phyloP scores from a whole-genome alignment of 1,284 basidiomycete species.

The Rhodotorula sp. region DNA sequence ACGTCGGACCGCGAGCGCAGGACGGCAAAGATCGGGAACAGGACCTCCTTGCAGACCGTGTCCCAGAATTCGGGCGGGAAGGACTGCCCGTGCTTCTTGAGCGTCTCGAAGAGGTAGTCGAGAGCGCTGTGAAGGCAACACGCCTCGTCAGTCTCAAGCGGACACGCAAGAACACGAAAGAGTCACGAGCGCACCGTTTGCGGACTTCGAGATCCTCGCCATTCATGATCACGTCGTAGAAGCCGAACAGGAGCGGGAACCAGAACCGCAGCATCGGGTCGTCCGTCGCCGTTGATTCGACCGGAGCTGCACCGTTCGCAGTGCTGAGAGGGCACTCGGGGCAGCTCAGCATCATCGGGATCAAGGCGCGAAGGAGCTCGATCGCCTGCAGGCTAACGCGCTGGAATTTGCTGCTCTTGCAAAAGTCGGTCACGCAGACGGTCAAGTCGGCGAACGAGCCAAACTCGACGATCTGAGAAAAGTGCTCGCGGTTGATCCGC shows the following conservation, averaged over 20 bases:
- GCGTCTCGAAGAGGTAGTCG: conserved; percentile 89
- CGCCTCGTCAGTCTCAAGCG: no score
- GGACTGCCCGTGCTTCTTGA: conserved; percentile 82
- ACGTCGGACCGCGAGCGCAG: conserved; percentile 77
- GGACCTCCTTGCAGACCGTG: conserved; percentile 89
- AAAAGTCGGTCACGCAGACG: conserved; percentile 97
- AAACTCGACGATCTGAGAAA: conserved; percentile 82
- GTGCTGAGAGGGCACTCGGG: conserved; percentile 70
- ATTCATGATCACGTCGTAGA: conserved; percentile 99
- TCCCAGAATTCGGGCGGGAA: conserved; percentile 97
- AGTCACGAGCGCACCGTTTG: conserved; percentile 64
- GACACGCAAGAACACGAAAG: neutral
- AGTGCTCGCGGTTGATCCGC: conserved; percentile 84
- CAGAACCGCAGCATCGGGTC: conserved; percentile 92
- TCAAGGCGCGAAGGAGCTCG: conserved; percentile 88
- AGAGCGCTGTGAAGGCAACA: conserved; percentile 65
- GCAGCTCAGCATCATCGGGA: conserved; percentile 82
- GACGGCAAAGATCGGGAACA: conserved; percentile 98
- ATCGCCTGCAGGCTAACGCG: conserved; percentile 96
- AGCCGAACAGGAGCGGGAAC: conserved; percentile 94
- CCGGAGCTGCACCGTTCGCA: conserved; percentile 1
- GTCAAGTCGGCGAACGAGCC: conserved; percentile 95
- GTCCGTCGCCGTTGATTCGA: conserved; percentile 54
- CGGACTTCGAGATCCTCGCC: conserved; percentile 98
- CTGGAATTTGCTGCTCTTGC: conserved; percentile 98